Evolutionary conservation across 2,329 filamentous ascomycete species (phyloP), one percentile per base, ranked within the genome.

Genomic region (Talaromyces atroroseus): DNA sequence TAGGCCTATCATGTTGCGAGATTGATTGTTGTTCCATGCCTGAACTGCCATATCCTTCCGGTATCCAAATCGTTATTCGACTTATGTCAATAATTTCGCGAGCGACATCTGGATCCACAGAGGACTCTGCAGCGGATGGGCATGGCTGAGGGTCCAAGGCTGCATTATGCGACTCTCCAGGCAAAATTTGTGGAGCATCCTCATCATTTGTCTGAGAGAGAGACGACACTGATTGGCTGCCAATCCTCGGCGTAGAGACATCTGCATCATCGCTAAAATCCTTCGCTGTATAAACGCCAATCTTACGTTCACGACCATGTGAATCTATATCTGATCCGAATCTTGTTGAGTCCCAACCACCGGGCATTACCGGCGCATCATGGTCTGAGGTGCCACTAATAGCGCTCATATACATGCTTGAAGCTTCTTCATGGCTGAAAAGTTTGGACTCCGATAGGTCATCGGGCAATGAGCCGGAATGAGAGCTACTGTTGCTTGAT

Each of bases 351-450:
- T 68, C 68, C 75, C 75, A 77, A 38, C 67, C 74, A 7, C 76
- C 75, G 16, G 76, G 75, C 58, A 77, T 74, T 47, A 64, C 63
- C 4, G 66, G 68, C 26, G 64, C 59, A 46, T 70, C 68, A 50
- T 64, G 66, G 26, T 59, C 61, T 52, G 59, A 63, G 20, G 57
- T 60, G 38, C 73, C 71, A 57, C 80, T 83, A 55, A 84, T 74
- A 11, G 81, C 83, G 65, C 84, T 79, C 76, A 79, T 76, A 57
- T 79, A 79, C 69, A 79, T 73, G 60, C 76, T 79, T 56, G 77
- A 71, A n/a, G 77, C 77, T 63, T 79, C 75, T 57, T 78, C 75
- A 56, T 76, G 74, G 44, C 74, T 76, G 56, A 78, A 79, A 47
- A 77, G 62, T 59, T 67, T 76, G 3, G 77, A 79, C 57, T 77